Base-by-base conservation (phyloP, 805 yeast genomes). In the Cyberlindnera misumaiensis region DNA sequence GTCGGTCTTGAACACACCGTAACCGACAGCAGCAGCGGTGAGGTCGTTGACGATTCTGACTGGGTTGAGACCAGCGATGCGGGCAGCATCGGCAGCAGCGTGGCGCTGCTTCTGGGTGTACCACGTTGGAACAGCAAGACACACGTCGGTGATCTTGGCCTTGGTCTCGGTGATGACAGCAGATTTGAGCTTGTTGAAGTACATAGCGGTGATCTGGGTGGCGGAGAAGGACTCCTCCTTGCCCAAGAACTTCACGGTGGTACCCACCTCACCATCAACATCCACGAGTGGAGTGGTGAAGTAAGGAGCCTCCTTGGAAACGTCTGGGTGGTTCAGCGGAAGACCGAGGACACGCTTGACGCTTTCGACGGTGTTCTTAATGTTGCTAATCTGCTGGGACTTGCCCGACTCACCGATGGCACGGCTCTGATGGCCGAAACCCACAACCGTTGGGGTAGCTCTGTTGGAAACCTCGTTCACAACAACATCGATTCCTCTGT, bases 381-480 rank as follows among this genome's bases (percentile, higher is more conserved):
- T 72, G 73, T 93, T 93, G 43, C 97, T 87, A 41, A 89, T 87
- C 68, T 93, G 97, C 68, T 93, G 96, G 51, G 87, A 84, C 75
- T 88, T 89, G 58, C 95, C 98, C 38, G 84, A 58, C 71, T 93
- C 99, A 62, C 99, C 99, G 52, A 93, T 78, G 60, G 77, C 80
- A 71, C 99, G 81, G 75, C 77, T 81, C 68, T 84, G 86, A 49
- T 59, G 62, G 52, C 97, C 97, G 55, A 93, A 93, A 26, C 96
- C 97, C 52, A 93, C 93, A 50, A 86, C 64, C 25, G 84, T 64
- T 49, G 99, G 98, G 26, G 99, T 93, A 51, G 94, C 66, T 68
- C 99, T 83, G 82, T 93, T 93, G 41, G 97, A 89, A 35, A 93
- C 97, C 69, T 93, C 99, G 64, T 93, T 93, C 69, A 93, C 97